Base-by-base conservation (phyloP, 2,329 filamentous ascomycete genomes). In the Neofusicoccum parvum region DNA sequence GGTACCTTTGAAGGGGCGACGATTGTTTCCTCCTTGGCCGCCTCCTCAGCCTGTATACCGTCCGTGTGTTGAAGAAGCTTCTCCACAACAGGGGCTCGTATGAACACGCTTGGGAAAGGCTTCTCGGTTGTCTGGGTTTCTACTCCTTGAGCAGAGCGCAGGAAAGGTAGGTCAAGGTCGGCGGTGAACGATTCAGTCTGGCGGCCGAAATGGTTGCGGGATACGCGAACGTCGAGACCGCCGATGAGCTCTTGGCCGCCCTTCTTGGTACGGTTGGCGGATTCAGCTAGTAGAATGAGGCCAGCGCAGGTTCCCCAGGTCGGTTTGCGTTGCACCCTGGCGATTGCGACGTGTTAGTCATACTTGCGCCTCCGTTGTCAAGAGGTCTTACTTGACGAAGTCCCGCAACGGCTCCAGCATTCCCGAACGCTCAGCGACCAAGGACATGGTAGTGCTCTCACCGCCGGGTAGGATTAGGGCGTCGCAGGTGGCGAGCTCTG, bases 291-390 rank as follows among this genome's bases (percentile, higher is more conserved):
- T 56, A 98, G 82, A 71, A 99, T 97, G 65, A 98, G 85, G 10
- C 95, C 95, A 12, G 95, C 95, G 77, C 95, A 99, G 20, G 95
- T 98, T 65, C 95, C 95, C 94, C 94, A 99, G 27, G 91, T 92
- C 11, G 94, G 94, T 71, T 91, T 93, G 70, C 90, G 87, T 62
- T 87, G 81, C 46, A 91, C 82, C 73, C 92, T 94, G 69, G 46
- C 37, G 48, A 34, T 17, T 46, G 66, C 69, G 69, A 67, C 37
- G 58, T 49, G 46, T 64, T 20, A n/a, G 46, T 48, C 41, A 43
- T 48, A 56, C 20, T n/a, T 53, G 27, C 43, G 50, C 60, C 59
- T 23, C 53, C 45, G 34, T 2, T 6, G 9, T n/a, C 39, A 34
- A 5, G 36, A 14, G 51, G 54, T 81, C 86, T 75, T 80, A 94